Evolutionary conservation across 306 rosid genomes (phyloP).

Genomic region (Hippophae rhamnoides): DNA sequence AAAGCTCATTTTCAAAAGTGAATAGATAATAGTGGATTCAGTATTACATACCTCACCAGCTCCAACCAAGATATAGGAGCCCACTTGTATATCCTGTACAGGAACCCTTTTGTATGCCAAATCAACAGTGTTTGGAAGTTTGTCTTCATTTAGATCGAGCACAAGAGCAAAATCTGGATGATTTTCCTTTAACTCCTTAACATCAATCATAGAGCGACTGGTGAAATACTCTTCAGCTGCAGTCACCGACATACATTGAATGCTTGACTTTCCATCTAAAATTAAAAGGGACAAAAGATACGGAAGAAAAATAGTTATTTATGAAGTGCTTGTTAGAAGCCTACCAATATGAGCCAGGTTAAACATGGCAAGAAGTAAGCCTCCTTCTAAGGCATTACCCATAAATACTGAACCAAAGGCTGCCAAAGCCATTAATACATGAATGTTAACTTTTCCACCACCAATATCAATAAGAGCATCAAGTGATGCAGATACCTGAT

Average conservation of each 20-base stretch:
- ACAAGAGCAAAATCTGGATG: conserved; percentile 91
- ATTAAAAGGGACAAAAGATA: no score
- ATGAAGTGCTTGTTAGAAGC: conserved; percentile 8
- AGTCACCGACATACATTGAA: conserved; percentile 25
- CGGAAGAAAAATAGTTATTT: background rate
- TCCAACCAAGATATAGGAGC: conserved; percentile 74
- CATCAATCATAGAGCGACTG: conserved; percentile 79
- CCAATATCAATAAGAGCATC: conserved; percentile 75
- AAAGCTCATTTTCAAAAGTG: background rate
- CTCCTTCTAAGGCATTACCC: conserved; percentile 97
- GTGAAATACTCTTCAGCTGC: conserved; percentile 97
- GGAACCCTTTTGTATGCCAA: conserved; percentile 82
- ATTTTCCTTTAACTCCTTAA: conserved; percentile 82
- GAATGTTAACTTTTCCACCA: conserved; percentile 89
- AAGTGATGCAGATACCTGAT: conserved; percentile 81
- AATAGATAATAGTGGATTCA: conserved; percentile 8
- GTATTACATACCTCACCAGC: conserved; percentile 76
- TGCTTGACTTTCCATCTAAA: conserved; percentile 11
- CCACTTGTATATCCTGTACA: conserved; percentile 66
- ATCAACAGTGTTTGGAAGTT: conserved; percentile 74
- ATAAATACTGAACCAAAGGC: conserved; percentile 84
- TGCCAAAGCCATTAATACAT: conserved; percentile 91
- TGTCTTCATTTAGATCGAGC: conserved; percentile 53
- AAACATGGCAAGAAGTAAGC: conserved; percentile 93
- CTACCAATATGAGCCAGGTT: conserved; percentile 92